phyloP scores from a whole-genome alignment of 2,329 filamentous ascomycete genomes.

The Colletotrichum somersetense region DNA sequence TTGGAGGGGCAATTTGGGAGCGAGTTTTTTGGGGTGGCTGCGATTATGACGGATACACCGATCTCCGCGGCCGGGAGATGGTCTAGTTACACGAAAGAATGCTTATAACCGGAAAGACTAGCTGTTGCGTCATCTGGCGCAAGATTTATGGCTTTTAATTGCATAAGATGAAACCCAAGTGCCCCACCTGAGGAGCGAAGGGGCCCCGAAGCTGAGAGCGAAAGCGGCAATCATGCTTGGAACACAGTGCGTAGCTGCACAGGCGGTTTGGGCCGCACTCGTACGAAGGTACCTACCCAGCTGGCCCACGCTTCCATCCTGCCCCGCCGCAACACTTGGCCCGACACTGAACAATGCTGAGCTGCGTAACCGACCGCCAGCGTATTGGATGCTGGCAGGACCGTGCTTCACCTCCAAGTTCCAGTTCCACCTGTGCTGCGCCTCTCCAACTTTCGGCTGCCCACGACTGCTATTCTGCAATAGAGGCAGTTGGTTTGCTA shows the following conservation, averaged over 20 bases:
- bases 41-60: slow-evolving; percentile 11
- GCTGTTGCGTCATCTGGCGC: slow-evolving; percentile 36
- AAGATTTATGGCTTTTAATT: slow-evolving; percentile 18
- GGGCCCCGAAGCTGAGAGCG: slow-evolving; percentile 26
- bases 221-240: slow-evolving; percentile 31
- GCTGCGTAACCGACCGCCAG: slow-evolving; percentile 35
- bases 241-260: slow-evolving; percentile 23
- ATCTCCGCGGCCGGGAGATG: slow-evolving; percentile 9
- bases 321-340: slow-evolving; percentile 40
- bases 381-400: slow-evolving; percentile 38
- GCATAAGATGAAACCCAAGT: slow-evolving; percentile 10
- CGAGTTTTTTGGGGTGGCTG: slow-evolving; percentile 30
- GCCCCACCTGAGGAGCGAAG: slow-evolving; percentile 15
- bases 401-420: slow-evolving; percentile 42
- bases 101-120: neutral
- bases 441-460: slow-evolving; percentile 37
- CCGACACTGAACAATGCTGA: slow-evolving; percentile 24
- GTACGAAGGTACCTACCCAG: slow-evolving; percentile 20
- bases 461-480: slow-evolving; percentile 35
- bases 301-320: slow-evolving; percentile 26
- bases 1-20: slow-evolving; percentile 41
- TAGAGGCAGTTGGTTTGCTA: slow-evolving; percentile 40
- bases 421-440: slow-evolving; percentile 42
- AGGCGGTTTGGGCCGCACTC: slow-evolving; percentile 9
- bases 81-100: slow-evolving; percentile 3